Percentiles rank a stretch among this genome's conserved stretches.
These are phyloP conservation scores for Daphne laureola DNA, from an alignment of 441 rosid species.

Conservation along the genomic window DNA sequence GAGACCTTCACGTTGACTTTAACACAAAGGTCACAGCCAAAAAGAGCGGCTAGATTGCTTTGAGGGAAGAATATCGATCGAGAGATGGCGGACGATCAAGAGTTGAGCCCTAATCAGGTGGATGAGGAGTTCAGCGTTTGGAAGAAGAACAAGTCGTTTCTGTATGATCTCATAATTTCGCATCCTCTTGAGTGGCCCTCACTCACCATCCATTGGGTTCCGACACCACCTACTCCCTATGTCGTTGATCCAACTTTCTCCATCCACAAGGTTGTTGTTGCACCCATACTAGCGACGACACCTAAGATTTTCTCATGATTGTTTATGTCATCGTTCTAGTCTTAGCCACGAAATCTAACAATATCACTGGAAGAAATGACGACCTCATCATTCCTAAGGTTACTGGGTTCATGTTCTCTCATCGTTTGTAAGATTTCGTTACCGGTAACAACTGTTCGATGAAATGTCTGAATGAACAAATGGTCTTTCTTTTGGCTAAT, in stretches of 20 bases:
- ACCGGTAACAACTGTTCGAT: slow-evolving; percentile 30
- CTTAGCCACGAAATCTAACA: slow-evolving; percentile 27
- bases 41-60: neutral
- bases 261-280: slow-evolving; percentile 67
- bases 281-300: slow-evolving; percentile 71
- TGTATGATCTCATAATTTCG: slow-evolving; percentile 78
- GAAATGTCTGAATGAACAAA: slow-evolving; percentile 15
- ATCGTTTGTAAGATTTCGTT: neutral
- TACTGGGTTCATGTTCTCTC: neutral
- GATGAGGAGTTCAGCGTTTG: slow-evolving; percentile 76
- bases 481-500: neutral
- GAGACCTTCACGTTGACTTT: slow-evolving; percentile 33
- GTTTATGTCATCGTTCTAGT: slow-evolving; percentile 61
- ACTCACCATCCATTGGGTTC: slow-evolving; percentile 92
- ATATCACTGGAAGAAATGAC: slow-evolving; percentile 22
- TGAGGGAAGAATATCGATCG: neutral
- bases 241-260: slow-evolving; percentile 34
- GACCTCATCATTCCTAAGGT: slow-evolving; percentile 54
- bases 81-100: slow-evolving; percentile 24
- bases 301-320: slow-evolving; percentile 62
- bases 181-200: slow-evolving; percentile 78
- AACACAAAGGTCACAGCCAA: neutral
- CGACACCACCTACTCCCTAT: slow-evolving; percentile 36
- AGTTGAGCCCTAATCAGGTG: slow-evolving; percentile 32
- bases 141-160: slow-evolving; percentile 85